Evolutionary conservation across 345 rosid genomes (phyloP).

Genomic region (Garcia nutans): DNA sequence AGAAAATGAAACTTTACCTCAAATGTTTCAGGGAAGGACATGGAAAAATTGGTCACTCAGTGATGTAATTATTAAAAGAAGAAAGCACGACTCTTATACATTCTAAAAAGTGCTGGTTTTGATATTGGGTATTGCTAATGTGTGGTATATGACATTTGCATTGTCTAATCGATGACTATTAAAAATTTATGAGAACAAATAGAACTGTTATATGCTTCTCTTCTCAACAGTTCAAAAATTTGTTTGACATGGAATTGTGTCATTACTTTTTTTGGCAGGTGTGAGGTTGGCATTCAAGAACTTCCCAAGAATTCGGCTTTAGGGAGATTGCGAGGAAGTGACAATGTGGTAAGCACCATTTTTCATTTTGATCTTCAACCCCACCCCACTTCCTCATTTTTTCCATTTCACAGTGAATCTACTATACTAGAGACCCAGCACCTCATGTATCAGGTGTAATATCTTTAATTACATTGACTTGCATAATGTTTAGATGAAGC

Average conservation of each 20-base stretch:
- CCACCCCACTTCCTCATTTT: neutral
- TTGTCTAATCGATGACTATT: neutral
- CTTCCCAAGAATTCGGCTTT: slow-evolving; percentile 69
- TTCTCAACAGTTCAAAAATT: neutral
- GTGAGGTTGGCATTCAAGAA: slow-evolving; percentile 91
- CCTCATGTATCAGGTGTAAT: neutral
- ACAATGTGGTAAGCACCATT: slow-evolving; percentile 65
- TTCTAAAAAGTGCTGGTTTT: neutral
- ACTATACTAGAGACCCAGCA: neutral
- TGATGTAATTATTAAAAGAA: no score
- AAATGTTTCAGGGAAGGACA: no score
- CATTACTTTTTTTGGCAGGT: slow-evolving; percentile 41
- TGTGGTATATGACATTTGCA: neutral
- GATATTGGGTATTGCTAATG: neutral
- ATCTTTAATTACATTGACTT: neutral
- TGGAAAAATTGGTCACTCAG: no score
- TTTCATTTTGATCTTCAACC: slow-evolving; percentile 1
- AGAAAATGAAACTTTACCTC: no score
- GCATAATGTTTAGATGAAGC: no score
- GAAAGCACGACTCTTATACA: no score
- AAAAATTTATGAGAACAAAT: neutral
- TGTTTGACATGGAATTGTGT: neutral
- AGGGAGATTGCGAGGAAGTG: slow-evolving; percentile 94
- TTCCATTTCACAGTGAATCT: neutral
- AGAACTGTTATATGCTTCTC: neutral